Evolutionary conservation across 164 flowering plant species (phyloP).

Genomic region (Magnolia officinalis): DNA sequence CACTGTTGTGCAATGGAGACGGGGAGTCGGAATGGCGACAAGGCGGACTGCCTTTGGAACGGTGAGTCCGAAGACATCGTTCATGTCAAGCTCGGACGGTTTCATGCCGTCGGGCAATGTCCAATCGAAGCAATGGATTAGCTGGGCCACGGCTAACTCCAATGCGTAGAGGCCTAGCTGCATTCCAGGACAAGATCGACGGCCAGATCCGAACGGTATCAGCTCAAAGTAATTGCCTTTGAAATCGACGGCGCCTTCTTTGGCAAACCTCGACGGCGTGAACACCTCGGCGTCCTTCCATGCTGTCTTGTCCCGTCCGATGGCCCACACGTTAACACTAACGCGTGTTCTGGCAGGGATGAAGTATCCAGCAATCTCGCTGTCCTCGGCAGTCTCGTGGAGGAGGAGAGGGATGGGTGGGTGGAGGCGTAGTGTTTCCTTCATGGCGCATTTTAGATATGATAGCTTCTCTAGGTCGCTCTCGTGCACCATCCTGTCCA

Average conservation of each 20-base stretch:
- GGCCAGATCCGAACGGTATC: slow-evolving; percentile 86
- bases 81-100: slow-evolving; percentile 67
- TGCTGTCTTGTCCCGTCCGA: slow-evolving; percentile 49
- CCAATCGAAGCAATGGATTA: slow-evolving; percentile 71
- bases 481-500: slow-evolving; percentile 51
- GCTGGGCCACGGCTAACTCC: slow-evolving; percentile 60
- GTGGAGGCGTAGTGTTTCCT: slow-evolving; percentile 77
- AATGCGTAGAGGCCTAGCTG: slow-evolving; percentile 66
- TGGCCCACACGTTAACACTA: slow-evolving; percentile 70
- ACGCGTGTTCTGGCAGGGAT: slow-evolving; percentile 60
- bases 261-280: slow-evolving; percentile 51
- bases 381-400: slow-evolving; percentile 66
- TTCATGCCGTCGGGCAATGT: slow-evolving; percentile 82
- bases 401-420: slow-evolving; percentile 88
- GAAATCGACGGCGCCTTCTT: slow-evolving; percentile 48
- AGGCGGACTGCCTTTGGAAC: slow-evolving; percentile 63
- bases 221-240: slow-evolving; percentile 71
- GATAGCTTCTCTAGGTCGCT: slow-evolving; percentile 64
- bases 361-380: slow-evolving; percentile 57
- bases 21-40: slow-evolving; percentile 52
- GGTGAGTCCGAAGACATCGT: slow-evolving; percentile 75
- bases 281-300: slow-evolving; percentile 67
- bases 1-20: slow-evolving; percentile 31
- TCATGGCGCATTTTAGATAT: slow-evolving; percentile 46
- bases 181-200: slow-evolving; percentile 89